Conservation (phyloP, 139 green algal species). For the Coelastrella sp. region DNA sequence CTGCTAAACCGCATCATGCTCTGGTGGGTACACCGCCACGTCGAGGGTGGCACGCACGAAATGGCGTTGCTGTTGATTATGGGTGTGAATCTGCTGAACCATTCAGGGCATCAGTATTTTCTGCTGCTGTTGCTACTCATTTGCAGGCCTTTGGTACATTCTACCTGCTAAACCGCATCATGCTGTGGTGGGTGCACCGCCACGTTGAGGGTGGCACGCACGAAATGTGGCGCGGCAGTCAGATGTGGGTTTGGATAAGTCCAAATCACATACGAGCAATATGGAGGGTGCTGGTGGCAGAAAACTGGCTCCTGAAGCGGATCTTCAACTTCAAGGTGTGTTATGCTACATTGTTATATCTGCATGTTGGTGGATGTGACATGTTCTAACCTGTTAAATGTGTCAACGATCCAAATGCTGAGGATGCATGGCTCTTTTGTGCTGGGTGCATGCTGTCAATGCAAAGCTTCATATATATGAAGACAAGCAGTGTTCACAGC, state of each 20-base stretch:
- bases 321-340: neutral
- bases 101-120: too few relatives aligned
- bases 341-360: neutral
- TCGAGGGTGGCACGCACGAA: too few relatives aligned
- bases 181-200: conserved; percentile 34
- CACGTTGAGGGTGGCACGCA: conserved; percentile 3
- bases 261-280: conserved; percentile 34
- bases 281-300: conserved; percentile 31
- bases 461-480: neutral
- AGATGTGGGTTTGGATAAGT: conserved; percentile 36
- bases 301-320: conserved; percentile 17
- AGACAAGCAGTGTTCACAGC: neutral
- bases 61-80: too few relatives aligned
- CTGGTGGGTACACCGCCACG: neutral
- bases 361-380: neutral
- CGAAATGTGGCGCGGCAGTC: conserved; percentile 42
- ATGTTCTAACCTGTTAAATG: neutral
- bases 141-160: conserved; percentile 16
- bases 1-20: neutral
- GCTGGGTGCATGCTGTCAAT: neutral
- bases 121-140: neutral
- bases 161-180: conserved; percentile 12
- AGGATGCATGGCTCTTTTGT: too few relatives aligned
- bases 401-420: too few relatives aligned
- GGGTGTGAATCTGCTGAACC: too few relatives aligned